phyloP scores from a whole-genome alignment of 2,329 filamentous ascomycete genomes.

The Shiraia sp. region DNA sequence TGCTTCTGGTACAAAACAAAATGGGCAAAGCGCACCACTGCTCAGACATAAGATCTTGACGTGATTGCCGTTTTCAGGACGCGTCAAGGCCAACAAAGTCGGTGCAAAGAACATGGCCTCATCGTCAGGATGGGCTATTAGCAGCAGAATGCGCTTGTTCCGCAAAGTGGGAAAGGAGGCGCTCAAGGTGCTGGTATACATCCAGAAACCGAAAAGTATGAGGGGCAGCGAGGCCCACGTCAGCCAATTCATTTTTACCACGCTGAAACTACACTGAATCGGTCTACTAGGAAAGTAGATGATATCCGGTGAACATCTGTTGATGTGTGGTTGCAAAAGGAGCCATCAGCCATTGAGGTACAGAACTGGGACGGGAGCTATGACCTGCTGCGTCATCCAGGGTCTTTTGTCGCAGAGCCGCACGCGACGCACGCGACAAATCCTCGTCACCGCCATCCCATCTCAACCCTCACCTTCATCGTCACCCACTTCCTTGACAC shows the following conservation, averaged over 20 bases:
- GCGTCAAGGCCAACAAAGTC: conserved; percentile 80
- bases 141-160: conserved; percentile 84
- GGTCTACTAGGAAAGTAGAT: not conserved
- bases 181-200: conserved; percentile 52
- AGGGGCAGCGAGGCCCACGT: conserved; percentile 47
- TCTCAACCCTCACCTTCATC: conserved; percentile 7
- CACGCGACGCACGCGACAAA: conserved; percentile 12
- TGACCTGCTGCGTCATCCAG: conserved; percentile 17
- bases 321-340: not conserved
- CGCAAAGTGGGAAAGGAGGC: conserved; percentile 66
- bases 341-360: conserved; percentile 7
- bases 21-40: conserved; percentile 61
- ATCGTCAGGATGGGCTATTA: conserved; percentile 97
- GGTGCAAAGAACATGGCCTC: conserved; percentile 99
- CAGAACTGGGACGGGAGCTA: conserved; percentile 8
- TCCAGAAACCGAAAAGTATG: conserved; percentile 50
- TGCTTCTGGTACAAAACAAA: not conserved
- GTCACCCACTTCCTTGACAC: conserved; percentile 1
- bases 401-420: conserved; percentile 21
- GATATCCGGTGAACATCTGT: not conserved
- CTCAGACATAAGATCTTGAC: conserved; percentile 93
- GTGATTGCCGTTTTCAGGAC: conserved; percentile 80
- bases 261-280: not conserved
- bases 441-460: not conserved
- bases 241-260: conserved; percentile 47